Conservation (phyloP, 371 early-diverging fungal species). For the Phascolomyces articulosus region DNA sequence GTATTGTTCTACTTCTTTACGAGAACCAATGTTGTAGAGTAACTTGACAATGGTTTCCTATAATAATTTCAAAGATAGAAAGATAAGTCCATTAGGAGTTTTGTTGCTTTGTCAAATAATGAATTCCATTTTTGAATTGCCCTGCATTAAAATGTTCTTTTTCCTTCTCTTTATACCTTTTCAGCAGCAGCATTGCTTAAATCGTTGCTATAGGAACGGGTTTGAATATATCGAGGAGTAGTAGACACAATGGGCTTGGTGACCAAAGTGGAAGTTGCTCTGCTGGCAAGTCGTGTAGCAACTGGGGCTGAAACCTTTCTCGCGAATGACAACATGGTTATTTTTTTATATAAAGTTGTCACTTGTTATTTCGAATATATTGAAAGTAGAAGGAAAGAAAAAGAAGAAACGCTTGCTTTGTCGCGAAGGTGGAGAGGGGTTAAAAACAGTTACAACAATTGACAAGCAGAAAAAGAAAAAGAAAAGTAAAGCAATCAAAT, state of each 20-base stretch:
- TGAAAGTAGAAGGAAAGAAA: too few species aligned
- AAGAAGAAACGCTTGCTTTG: background rate
- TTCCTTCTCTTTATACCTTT: conserved; percentile 47
- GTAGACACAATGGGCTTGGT: conserved; percentile 14
- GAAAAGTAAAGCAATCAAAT: background rate
- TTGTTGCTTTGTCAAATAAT: background rate
- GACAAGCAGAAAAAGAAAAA: background rate
- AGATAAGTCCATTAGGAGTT: background rate
- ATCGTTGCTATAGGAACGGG: conserved; percentile 26
- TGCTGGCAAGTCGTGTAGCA: conserved; percentile 22
- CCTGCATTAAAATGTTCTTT: background rate
- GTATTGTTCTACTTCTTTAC: conserved; percentile 97
- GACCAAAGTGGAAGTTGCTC: conserved; percentile 15
- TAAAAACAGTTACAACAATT: background rate
- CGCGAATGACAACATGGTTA: conserved; percentile 36
- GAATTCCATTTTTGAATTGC: background rate
- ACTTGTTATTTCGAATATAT: background rate
- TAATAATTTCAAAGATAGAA: background rate
- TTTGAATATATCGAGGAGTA: conserved; percentile 10
- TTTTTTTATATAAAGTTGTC: background rate
- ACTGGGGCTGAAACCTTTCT: conserved; percentile 30
- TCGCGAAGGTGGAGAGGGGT: background rate
- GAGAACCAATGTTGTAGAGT: conserved; percentile 97
- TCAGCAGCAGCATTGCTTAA: conserved; percentile 35
- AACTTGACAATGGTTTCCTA: conserved; percentile 96